A percentile compares a stretch with the other conserved stretches of the same genome.
Evolutionary conservation across 305 asterid species (phyloP).

Genomic region (Striga hermonthica): DNA sequence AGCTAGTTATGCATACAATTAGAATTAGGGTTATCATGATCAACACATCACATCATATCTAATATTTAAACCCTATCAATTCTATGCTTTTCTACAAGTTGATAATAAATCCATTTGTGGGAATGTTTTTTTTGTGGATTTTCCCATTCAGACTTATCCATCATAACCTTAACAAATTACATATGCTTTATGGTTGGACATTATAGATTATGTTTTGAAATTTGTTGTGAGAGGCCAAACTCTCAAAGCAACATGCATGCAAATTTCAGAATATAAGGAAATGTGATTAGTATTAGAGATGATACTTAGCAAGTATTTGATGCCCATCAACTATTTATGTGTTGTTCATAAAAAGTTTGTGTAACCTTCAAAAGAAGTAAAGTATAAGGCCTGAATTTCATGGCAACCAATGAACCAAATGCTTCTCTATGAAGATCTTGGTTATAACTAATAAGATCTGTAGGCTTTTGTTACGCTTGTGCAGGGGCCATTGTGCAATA

Average conservation of each 20-base stretch:
- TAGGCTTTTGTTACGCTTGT: too few relatives aligned
- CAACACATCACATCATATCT: neutral
- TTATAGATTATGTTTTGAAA: neutral
- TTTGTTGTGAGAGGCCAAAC: conserved; percentile 14
- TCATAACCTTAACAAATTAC: neutral
- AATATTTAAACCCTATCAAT: neutral
- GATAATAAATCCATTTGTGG: neutral
- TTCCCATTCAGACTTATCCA: neutral
- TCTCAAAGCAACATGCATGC: conserved; percentile 2
- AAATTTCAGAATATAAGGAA: too few relatives aligned
- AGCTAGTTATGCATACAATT: neutral
- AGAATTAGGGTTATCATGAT: neutral
- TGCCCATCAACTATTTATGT: too few relatives aligned
- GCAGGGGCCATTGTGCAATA: too few relatives aligned
- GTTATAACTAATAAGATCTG: too few relatives aligned
- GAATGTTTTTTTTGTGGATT: neutral
- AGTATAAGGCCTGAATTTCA: too few relatives aligned
- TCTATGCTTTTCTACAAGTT: neutral
- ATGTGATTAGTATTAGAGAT: too few relatives aligned
- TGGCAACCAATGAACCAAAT: too few relatives aligned
- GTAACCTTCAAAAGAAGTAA: too few relatives aligned
- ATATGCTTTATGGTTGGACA: neutral
- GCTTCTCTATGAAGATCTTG: too few relatives aligned
- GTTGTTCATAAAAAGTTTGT: too few relatives aligned
- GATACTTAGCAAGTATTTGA: too few relatives aligned